A percentile compares a stretch with the other conserved stretches of the same genome.
phyloP scores from a whole-genome alignment of 2,329 filamentous ascomycete genomes.

The Epichloe sibirici region DNA sequence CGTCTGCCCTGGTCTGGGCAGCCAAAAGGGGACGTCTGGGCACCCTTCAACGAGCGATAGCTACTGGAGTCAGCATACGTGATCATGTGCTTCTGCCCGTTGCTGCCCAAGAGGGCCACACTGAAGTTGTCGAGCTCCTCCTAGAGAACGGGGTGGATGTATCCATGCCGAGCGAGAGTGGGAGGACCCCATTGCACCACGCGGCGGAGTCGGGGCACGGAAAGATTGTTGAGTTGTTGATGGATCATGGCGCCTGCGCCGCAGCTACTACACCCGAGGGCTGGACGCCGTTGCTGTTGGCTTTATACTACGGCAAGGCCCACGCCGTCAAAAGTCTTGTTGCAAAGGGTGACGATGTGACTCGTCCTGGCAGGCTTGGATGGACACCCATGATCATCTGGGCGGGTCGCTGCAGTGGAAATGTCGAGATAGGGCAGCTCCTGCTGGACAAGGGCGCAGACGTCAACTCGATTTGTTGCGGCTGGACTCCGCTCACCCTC shows the following conservation, averaged over 20 bases:
- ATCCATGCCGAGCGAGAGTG: not conserved
- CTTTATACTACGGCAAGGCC: conserved; percentile 4
- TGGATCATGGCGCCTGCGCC: conserved; percentile 3
- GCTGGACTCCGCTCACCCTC: conserved; percentile 3
- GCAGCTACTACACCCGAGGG: conserved; percentile 4
- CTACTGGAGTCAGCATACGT: not conserved
- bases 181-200: conserved; percentile 8
- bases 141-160: conserved; percentile 8
- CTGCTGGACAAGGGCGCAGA: conserved; percentile 6
- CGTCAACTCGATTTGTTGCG: conserved; percentile 1
- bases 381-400: conserved; percentile 2
- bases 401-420: not conserved
- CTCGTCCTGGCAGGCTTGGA: conserved; percentile 3
- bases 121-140: conserved; percentile 4
- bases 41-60: conserved; percentile 4
- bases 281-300: conserved; percentile 7
- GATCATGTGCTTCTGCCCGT: conserved; percentile 5
- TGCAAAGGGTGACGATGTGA: conserved; percentile 1
- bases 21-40: conserved; percentile 2
- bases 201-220: conserved; percentile 8
- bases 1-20: conserved; percentile 5
- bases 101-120: conserved; percentile 5
- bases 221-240: conserved; percentile 2
- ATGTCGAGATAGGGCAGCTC: conserved; percentile 1
- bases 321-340: conserved; percentile 2